Conservation (phyloP, 2,329 filamentous ascomycete species). For the Sodiomyces alkalinus region DNA sequence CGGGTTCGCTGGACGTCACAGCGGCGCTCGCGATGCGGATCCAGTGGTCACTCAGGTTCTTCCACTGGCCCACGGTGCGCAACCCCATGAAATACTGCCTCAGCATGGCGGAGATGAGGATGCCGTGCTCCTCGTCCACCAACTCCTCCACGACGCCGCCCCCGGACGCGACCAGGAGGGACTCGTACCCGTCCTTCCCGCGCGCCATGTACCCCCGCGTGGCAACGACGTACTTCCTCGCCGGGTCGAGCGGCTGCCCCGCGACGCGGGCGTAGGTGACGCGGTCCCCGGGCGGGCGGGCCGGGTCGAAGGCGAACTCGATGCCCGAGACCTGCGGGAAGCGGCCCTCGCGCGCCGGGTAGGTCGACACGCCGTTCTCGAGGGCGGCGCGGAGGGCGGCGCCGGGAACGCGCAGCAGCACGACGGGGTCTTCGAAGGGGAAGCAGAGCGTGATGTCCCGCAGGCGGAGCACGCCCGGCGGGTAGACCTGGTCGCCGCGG, state of each 20-base stretch:
- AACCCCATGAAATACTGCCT: conserved; percentile 85
- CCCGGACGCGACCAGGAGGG: conserved; percentile 58
- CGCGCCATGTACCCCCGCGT: conserved; percentile 82
- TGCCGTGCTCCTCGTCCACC: conserved; percentile 73
- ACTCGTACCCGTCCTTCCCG: conserved; percentile 73
- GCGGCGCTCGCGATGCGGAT: conserved; percentile 45
- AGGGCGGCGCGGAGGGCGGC: conserved; percentile 62
- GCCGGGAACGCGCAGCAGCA: conserved; percentile 59
- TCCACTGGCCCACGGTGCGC: conserved; percentile 69
- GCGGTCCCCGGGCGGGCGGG: conserved; percentile 41
- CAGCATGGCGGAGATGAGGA: conserved; percentile 73
- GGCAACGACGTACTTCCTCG: conserved; percentile 54
- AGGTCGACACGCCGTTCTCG: conserved; percentile 68
- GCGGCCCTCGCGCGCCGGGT: conserved; percentile 69
- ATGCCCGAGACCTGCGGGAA: conserved; percentile 86
- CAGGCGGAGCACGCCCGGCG: conserved; percentile 60
- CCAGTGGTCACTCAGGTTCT: conserved; percentile 58
- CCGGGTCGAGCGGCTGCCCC: conserved; percentile 43
- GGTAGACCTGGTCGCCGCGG: conserved; percentile 76
- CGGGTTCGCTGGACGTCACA: too few species aligned
- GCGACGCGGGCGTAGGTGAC: conserved; percentile 48
- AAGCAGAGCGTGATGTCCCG: conserved; percentile 83
- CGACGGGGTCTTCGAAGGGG: conserved; percentile 81
- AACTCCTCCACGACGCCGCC: conserved; percentile 66
- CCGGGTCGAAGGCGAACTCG: conserved; percentile 54